A percentile compares a stretch with the other conserved stretches of the same genome.
These are phyloP conservation scores for Sphaerosporella brunnea DNA, from an alignment of 495 filamentous ascomycete species.

Conservation along the genomic window DNA sequence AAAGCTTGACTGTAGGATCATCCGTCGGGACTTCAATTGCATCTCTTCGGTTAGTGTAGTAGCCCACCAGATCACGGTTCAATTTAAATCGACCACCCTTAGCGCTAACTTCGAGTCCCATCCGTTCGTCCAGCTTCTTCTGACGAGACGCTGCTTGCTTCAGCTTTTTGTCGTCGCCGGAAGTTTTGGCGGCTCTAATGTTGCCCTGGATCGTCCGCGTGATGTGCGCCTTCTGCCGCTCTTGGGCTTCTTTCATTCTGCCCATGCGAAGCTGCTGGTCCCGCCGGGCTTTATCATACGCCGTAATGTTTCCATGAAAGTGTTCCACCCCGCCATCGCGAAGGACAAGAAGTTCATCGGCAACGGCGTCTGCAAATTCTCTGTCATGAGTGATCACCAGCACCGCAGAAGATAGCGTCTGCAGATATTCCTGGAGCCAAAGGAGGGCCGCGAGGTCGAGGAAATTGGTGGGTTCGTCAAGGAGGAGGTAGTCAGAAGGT, in stretches of 20 bases:
- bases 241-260: slow-evolving; percentile 64
- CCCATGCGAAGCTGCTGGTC: slow-evolving; percentile 42
- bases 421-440: slow-evolving; percentile 59
- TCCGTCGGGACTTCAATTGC: slow-evolving; percentile 55
- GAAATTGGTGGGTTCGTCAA: slow-evolving; percentile 79
- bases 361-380: slow-evolving; percentile 51
- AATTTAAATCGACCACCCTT: slow-evolving; percentile 59
- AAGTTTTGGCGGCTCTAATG: slow-evolving; percentile 48
- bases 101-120: slow-evolving; percentile 54
- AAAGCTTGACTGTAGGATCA: slow-evolving; percentile 40
- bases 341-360: slow-evolving; percentile 58
- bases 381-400: slow-evolving; percentile 68
- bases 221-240: slow-evolving; percentile 57
- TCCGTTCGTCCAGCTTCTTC: slow-evolving; percentile 63
- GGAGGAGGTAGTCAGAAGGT: slow-evolving; percentile 58
- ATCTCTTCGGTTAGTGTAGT: slow-evolving; percentile 34
- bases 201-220: slow-evolving; percentile 55
- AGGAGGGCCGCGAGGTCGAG: slow-evolving; percentile 65
- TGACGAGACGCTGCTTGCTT: slow-evolving; percentile 60
- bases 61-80: slow-evolving; percentile 51
- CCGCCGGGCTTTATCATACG: slow-evolving; percentile 48
- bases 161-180: slow-evolving; percentile 62
- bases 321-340: slow-evolving; percentile 46
- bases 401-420: slow-evolving; percentile 34
- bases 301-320: slow-evolving; percentile 51